phyloP scores from a whole-genome alignment of 2,329 filamentous ascomycete genomes.

The Cryphonectria naterciae region DNA sequence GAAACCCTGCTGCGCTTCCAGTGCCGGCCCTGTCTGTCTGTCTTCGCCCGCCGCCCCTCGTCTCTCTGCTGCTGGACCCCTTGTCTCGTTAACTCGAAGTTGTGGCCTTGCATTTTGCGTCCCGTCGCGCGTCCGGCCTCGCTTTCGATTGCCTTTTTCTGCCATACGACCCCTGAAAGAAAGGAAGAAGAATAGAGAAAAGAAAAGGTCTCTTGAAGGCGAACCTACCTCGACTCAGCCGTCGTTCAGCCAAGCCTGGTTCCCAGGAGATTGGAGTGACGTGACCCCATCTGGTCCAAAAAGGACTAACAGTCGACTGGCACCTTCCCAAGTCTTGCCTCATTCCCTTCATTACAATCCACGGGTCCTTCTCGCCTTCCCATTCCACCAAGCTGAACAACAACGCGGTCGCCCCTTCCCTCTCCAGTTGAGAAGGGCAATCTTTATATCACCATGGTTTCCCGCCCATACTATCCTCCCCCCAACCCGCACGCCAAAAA shows the following conservation, averaged over 20 bases:
- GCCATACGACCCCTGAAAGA: constrained; percentile 6
- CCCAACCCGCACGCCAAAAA: constrained; percentile 34
- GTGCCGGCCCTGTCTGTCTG: constrained; percentile 13
- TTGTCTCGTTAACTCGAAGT: constrained; percentile 21
- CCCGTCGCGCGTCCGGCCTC: constrained; percentile 24
- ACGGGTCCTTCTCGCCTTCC: neutral
- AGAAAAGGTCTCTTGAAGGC: neutral
- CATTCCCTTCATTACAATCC: neutral
- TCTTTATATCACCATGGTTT: constrained; percentile 45
- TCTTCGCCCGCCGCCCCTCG: constrained; percentile 16
- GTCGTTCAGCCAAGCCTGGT: constrained; percentile 22
- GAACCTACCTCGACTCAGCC: constrained; percentile 24
- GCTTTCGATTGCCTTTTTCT: constrained; percentile 30
- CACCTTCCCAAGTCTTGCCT: constrained; percentile 2
- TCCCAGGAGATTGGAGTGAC: constrained; percentile 20
- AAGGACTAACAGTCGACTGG: constrained; percentile 19
- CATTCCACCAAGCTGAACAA: constrained; percentile 4
- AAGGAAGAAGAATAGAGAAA: neutral
- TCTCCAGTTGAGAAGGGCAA: constrained; percentile 1
- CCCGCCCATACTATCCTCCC: constrained; percentile 44
- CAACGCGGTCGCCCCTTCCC: neutral
- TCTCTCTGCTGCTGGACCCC: constrained; percentile 12
- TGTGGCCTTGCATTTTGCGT: constrained; percentile 26
- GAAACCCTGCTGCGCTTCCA: constrained; percentile 19
- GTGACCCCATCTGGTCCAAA: constrained; percentile 18